Base-by-base conservation (phyloP, 2,329 filamentous ascomycete species). In the Aspergillus nomiae region DNA sequence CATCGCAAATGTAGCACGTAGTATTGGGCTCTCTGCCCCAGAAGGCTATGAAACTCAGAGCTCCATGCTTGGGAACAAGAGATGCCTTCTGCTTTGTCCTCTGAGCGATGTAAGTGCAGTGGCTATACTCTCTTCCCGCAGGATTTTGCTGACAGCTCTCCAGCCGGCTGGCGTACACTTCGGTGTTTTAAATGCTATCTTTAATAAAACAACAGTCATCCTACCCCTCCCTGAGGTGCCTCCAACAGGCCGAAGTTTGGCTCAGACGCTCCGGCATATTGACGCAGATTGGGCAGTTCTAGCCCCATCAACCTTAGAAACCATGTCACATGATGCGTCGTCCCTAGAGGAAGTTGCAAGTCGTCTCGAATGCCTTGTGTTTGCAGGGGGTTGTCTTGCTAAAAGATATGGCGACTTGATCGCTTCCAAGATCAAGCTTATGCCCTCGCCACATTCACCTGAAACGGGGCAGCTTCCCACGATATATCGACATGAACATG, bases 211-310 rank as follows among this genome's bases (percentile, higher is more conserved):
- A 16, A 46, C 55, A 45, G 38, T 58, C 7, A 55, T 62, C 34
- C 60, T 62, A 14, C 60, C 60, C 16, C 46, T 54, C 19, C 48
- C 60, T 11, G 38, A 41, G 10, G 34, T 58, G 11, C 60, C 55
- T 30, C 60, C 36, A 6, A 62, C 60, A 26, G 43, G 55, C 19
- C 46, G 57, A 46, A 50, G 34, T 41, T 26, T 62, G 16, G 36
- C 56, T 11, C 55, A 58, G 16, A 55, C 53, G 24, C 55, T 62
- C n/a, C 12, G 12, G 7, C 55, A 62, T 48, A 26, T 45, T 26
- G 36, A 34, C 19, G 60, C 60, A n/a, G 46, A 59, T 43, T 62
- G 60, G 60, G 60, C 60, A 30, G 60, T 56, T 19, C 56, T 62
- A 30, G n/a, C 60, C 2, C 51, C 56, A 16, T 19, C 55, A 10